Evolutionary conservation across 768 basidiomycete species (phyloP).

Genomic region (Boletellus sp.): DNA sequence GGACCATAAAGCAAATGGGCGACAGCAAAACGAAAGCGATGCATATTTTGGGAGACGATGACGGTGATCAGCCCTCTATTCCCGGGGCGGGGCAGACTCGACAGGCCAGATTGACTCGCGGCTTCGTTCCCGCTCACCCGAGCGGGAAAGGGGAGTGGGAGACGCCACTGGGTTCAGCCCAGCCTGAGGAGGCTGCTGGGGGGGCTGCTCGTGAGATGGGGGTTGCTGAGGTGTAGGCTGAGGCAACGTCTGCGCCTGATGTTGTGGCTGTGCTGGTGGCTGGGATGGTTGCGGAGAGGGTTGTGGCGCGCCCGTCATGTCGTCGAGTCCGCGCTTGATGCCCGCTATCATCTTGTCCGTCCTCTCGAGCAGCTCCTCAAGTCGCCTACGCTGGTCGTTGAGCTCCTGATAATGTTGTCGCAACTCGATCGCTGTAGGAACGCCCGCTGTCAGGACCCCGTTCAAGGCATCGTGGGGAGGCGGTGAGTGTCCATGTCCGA

Average conservation of each 20-base stretch:
- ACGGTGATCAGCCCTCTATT: constrained; percentile 21
- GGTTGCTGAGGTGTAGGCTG: constrained; percentile 24
- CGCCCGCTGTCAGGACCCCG: constrained; percentile 18
- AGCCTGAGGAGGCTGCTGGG: constrained; percentile 20
- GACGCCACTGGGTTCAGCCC: constrained; percentile 10
- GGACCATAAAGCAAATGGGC: constrained; percentile 13
- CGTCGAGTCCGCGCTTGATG: constrained; percentile 71
- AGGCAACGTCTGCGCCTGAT: constrained; percentile 20
- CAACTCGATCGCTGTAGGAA: constrained; percentile 57
- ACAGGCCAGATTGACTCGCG: constrained; percentile 31
- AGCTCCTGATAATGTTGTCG: constrained; percentile 70
- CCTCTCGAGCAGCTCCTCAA: constrained; percentile 72
- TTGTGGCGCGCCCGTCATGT: constrained; percentile 49
- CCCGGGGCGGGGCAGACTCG: constrained; percentile 24
- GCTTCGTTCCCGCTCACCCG: constrained; percentile 27
- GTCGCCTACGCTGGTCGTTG: constrained; percentile 53
- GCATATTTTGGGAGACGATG: constrained; percentile 14
- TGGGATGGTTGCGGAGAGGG: constrained; percentile 22
- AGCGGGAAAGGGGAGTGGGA: constrained; percentile 22
- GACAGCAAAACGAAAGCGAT: constrained; percentile 32
- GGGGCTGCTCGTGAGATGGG: constrained; percentile 27
- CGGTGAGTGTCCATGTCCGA: constrained; percentile 38
- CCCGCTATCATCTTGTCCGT: constrained; percentile 72
- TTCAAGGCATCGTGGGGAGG: constrained; percentile 33
- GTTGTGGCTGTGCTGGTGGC: constrained; percentile 23